Percentiles rank a stretch among this genome's conserved stretches.
These are phyloP conservation scores for Fonsecaea multimorphosa DNA, from an alignment of 2,329 filamentous ascomycete genomes.

Conservation along the genomic window DNA sequence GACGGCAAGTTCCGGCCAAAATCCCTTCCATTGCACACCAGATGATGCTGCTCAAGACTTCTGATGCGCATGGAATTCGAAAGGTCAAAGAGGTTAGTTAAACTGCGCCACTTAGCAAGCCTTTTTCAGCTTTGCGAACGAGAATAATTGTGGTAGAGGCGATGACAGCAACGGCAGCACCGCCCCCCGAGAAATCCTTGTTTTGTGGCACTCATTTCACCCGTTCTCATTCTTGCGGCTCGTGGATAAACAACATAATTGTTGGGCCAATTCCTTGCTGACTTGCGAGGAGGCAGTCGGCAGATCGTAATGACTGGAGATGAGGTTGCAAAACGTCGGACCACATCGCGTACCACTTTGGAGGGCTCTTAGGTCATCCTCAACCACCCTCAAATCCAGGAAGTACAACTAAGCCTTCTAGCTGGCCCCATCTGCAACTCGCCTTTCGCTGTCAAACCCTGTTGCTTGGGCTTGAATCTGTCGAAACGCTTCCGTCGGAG, in stretches of 20 bases:
- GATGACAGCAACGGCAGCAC: not conserved
- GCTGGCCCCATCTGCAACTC: not conserved
- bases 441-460: not conserved
- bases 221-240: not conserved
- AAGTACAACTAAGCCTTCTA: conserved; percentile 5
- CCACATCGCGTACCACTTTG: not conserved
- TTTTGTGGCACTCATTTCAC: not conserved
- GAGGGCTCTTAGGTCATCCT: not conserved
- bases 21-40: not conserved
- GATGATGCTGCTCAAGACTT: not conserved
- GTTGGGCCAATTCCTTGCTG: not conserved
- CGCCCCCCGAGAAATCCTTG: not conserved
- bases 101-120: too few relatives aligned
- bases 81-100: too few relatives aligned
- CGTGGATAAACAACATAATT: not conserved
- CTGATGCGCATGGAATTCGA: not conserved
- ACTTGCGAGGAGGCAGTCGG: not conserved
- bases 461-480: not conserved
- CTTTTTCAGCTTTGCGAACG: too few relatives aligned
- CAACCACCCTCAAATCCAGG: not conserved
- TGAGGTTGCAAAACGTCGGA: not conserved
- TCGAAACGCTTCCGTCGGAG: not conserved
- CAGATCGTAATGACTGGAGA: not conserved
- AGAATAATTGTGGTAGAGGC: not conserved
- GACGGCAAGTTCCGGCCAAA: too few relatives aligned